Conservation (phyloP, 75 land plant genomes). For the Selaginella moellendorffii region DNA sequence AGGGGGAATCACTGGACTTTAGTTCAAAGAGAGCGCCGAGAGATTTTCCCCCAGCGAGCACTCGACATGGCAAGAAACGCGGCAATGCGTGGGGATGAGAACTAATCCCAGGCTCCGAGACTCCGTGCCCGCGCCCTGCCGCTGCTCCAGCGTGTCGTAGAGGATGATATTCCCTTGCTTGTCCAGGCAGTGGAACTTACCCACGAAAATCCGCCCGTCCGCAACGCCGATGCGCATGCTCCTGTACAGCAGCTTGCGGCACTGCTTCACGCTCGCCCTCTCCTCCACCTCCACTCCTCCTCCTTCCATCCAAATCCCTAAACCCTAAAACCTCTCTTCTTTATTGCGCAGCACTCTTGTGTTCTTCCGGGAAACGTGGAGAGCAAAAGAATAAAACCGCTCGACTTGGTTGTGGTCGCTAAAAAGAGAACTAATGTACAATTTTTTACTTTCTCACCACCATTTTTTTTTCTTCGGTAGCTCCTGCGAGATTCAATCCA, state of each 20-base stretch:
- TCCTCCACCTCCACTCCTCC: neutral
- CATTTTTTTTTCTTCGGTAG: too few species aligned
- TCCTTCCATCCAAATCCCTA: neutral
- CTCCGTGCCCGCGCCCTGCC: slow-evolving; percentile 31
- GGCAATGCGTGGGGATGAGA: slow-evolving; percentile 63
- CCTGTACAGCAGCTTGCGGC: slow-evolving; percentile 41
- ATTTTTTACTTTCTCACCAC: too few species aligned
- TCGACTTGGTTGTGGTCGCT: too few species aligned
- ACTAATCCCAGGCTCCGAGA: slow-evolving; percentile 69
- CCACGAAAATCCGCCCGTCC: slow-evolving; percentile 75
- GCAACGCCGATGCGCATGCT: slow-evolving; percentile 51
- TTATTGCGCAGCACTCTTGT: too few species aligned
- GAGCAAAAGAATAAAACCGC: too few species aligned
- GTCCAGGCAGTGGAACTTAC: slow-evolving; percentile 72
- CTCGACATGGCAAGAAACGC: slow-evolving; percentile 64
- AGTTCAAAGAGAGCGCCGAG: slow-evolving; percentile 33
- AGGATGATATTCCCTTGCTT: slow-evolving; percentile 94
- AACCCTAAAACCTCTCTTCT: slow-evolving; percentile 1
- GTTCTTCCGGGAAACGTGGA: too few species aligned
- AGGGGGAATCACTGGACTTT: too few species aligned
- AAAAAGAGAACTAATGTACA: too few species aligned
- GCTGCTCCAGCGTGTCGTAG: slow-evolving; percentile 71
- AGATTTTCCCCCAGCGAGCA: slow-evolving; percentile 64
- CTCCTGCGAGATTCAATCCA: too few species aligned
- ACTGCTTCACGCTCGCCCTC: slow-evolving; percentile 19